These are phyloP conservation scores for Phytophthora kernoviae DNA, from an alignment of 352 stramenopile species.

Conservation along the genomic window DNA sequence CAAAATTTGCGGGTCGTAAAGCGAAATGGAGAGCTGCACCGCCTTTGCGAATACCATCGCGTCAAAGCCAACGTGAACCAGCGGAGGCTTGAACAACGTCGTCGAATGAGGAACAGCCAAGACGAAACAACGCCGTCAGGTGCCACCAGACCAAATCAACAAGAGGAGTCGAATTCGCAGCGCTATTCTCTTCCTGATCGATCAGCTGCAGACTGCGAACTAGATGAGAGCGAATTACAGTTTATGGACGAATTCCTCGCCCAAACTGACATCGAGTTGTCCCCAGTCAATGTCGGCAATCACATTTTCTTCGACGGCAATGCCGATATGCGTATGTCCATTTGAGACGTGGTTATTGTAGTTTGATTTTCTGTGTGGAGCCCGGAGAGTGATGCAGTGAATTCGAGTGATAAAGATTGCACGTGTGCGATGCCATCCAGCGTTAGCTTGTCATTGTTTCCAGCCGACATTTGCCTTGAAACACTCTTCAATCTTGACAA, in stretches of 20 bases:
- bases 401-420: no score
- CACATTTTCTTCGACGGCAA: conserved; percentile 12
- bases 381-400: not conserved
- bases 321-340: conserved; percentile 23
- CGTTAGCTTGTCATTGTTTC: no score
- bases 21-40: conserved; percentile 46
- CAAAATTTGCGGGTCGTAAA: conserved; percentile 47
- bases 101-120: conserved; percentile 21
- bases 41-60: conserved; percentile 52
- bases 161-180: conserved; percentile 10
- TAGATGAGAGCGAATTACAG: conserved; percentile 20
- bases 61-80: conserved; percentile 54
- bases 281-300: conserved; percentile 8
- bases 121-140: conserved; percentile 1
- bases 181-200: conserved; percentile 25
- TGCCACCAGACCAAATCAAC: not conserved
- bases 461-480: no score
- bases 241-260: conserved; percentile 34
- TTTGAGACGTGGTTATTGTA: conserved; percentile 6
- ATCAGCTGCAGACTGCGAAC: conserved; percentile 7
- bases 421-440: no score
- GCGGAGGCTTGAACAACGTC: conserved; percentile 37
- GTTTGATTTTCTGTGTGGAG: no score
- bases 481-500: no score
- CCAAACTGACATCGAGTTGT: conserved; percentile 31